Base-by-base conservation (phyloP, 2,329 filamentous ascomycete genomes). In the Beauveria scarabaeidicola region DNA sequence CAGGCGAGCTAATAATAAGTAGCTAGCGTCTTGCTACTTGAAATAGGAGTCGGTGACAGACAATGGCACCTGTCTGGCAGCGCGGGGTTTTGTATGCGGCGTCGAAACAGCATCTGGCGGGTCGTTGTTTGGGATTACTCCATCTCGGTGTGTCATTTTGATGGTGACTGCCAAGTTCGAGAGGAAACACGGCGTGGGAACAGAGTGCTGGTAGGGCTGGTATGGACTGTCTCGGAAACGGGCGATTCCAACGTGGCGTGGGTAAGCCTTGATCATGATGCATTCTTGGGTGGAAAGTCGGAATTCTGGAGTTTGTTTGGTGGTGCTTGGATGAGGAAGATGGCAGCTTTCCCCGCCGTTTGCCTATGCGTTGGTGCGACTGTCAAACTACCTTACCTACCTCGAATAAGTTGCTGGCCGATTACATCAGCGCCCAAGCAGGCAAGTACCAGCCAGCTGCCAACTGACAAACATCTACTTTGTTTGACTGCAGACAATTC, bases 111-210 rank as follows among this genome's bases (percentile, higher is more conserved):
- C 36, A 15, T 51, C 36, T 43, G 53, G 43, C 54, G 46, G 55
- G 55, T 58, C 55, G 46, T 36, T n/a, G 44, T 50, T 51, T 58
- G 55, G 55, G 27, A 56, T 56, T 40, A 44, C 21, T 40, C 53
- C 53, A 48, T 38, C 21, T 15, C 43, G 44, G 19, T 25, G 43
- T 48, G 21, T 43, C 40, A 54, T 40, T 54, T 23, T 53, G 51
- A 47, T 32, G 43, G 27, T 32, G 38, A 21, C 23, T 19, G n/a
- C 38, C 52, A 13, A 19, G 36, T n/a, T 29, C 7, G 38, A 19
- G 25, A 36, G 41, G 41, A 15, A 29, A 54, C 40, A 36, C 17
- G 23, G n/a, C 17, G 25, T 27, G 40, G 23, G 11, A 25, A 25
- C 11, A 19, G n/a, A 7, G 3, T 32, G 23, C 41, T 40, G 41